Evolutionary conservation across 371 early-diverging fungal genomes (phyloP).

Genomic region (Mortierella sp.): DNA sequence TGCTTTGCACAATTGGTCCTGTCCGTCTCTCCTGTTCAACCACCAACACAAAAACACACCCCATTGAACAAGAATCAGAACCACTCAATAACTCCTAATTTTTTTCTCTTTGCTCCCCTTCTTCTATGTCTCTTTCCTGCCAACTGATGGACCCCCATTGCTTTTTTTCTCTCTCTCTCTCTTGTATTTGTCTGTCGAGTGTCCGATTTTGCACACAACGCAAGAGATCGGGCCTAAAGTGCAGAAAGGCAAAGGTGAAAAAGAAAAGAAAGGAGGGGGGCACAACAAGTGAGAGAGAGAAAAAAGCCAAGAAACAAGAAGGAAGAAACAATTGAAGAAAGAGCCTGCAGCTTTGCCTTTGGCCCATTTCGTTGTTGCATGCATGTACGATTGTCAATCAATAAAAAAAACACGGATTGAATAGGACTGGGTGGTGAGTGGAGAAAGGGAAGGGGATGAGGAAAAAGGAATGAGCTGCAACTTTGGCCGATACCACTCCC

Average conservation of each 20-base stretch:
- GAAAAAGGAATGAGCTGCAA: too few species aligned
- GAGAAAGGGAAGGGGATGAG: not conserved
- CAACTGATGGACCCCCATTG: not conserved
- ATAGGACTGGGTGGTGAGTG: not conserved
- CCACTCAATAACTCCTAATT: not conserved
- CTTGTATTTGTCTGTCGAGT: not conserved
- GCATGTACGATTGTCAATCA: constrained; percentile 7
- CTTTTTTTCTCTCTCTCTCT: not conserved
- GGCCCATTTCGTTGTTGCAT: too few species aligned
- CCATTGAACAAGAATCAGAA: not conserved
- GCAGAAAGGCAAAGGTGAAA: not conserved
- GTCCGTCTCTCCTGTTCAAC: not conserved
- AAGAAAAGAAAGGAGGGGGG: not conserved
- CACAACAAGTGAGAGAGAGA: not conserved
- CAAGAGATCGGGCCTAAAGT: too few species aligned
- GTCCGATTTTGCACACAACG: not conserved
- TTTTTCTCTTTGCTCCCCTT: not conserved
- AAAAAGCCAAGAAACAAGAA: not conserved
- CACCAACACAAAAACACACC: not conserved
- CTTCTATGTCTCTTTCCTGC: not conserved
- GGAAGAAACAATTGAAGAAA: not conserved
- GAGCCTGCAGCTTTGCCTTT: not conserved
- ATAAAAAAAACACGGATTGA: not conserved
- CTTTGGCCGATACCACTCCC: not conserved
- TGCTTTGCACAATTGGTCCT: not conserved